A percentile compares a stretch with the other conserved stretches of the same genome.
These are phyloP conservation scores for Pleodorina starrii DNA, from an alignment of 139 green algal species.

Conservation along the genomic window DNA sequence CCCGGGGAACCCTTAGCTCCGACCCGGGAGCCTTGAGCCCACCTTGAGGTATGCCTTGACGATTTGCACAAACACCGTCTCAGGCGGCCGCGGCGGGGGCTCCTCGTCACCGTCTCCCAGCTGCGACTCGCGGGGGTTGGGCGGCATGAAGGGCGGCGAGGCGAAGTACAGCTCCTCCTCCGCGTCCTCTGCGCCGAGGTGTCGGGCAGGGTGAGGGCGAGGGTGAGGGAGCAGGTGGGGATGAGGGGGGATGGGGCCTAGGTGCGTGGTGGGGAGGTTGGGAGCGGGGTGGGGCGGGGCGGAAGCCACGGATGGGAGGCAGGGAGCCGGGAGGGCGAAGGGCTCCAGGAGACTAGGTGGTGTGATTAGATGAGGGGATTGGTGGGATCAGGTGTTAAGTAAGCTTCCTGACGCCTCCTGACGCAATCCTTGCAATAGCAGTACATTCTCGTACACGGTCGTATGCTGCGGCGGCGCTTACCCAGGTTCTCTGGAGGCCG, in stretches of 20 bases:
- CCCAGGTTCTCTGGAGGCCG: constrained; percentile 51
- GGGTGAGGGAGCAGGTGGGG: background rate
- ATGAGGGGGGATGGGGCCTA: background rate
- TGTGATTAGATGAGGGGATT: no score
- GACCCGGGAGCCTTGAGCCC: no score
- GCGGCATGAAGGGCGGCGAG: constrained; percentile 44
- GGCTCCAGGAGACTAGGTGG: no score
- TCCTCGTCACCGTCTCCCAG: background rate
- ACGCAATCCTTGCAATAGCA: no score
- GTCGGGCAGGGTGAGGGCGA: background rate
- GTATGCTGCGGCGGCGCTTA: no score
- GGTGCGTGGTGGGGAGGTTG: background rate
- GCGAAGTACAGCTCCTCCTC: constrained; percentile 52
- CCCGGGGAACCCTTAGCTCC: no score
- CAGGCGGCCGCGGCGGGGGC: constrained; percentile 34
- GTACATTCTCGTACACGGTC: no score
- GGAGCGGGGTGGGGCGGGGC: no score
- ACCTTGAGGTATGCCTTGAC: constrained; percentile 46
- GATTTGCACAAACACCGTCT: constrained; percentile 16
- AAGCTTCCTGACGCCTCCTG: no score
- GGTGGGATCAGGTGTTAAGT: no score
- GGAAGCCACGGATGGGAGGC: no score
- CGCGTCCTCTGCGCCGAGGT: constrained; percentile 36
- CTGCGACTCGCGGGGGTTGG: background rate
- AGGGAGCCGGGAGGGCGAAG: no score